Evolutionary conservation across 2,329 filamentous ascomycete genomes (phyloP), one percentile per base, ranked within the genome.

Genomic region (Aspergillus bombycis): DNA sequence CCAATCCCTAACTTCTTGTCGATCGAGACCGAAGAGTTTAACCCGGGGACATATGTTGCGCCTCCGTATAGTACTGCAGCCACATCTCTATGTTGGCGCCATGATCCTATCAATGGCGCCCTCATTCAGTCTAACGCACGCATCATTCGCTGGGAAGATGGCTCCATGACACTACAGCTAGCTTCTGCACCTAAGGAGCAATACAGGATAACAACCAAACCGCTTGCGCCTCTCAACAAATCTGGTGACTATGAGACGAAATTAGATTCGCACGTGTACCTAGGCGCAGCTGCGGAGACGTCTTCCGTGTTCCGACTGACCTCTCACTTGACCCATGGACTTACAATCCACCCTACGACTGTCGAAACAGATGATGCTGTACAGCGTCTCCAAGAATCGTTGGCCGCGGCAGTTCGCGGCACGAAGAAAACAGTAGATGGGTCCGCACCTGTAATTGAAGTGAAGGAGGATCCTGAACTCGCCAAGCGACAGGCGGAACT

Each of bases 101-200:
- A 84, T 70, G 87, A 88, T 54, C 87, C 88, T n/a, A 83, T 82
- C 2, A 80, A 89, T 61, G 82, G 83, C 7, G 76, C 79, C 5
- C 75, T 84, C 43, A 77, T 89, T 16, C 88, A 91, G 72, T 89
- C 87, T 8, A 90, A 90, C 70, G 86, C 87, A 12, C 86, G 88
- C 46, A 81, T 90, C 58, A 81, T 90, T 57, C 84, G 85, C 66
- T 91, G 88, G 88, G 88, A 87, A 21, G 88, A 91, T 70, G 88
- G 88, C 43, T 89, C 86, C 5, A 77, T 90, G 54, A 90, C 88
- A 2, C 79, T 91, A 4, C 88, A 91, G 70, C 81, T 90, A 43
- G 88, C 87, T 28, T 88, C 85, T 16, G 84, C 87, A 43, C 86
- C 87, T 1, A 82, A 78, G 41, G 84, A 84, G 62, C 88, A 89